These are phyloP conservation scores for Patellaria atrata DNA, from an alignment of 495 filamentous ascomycete genomes.

Conservation along the genomic window DNA sequence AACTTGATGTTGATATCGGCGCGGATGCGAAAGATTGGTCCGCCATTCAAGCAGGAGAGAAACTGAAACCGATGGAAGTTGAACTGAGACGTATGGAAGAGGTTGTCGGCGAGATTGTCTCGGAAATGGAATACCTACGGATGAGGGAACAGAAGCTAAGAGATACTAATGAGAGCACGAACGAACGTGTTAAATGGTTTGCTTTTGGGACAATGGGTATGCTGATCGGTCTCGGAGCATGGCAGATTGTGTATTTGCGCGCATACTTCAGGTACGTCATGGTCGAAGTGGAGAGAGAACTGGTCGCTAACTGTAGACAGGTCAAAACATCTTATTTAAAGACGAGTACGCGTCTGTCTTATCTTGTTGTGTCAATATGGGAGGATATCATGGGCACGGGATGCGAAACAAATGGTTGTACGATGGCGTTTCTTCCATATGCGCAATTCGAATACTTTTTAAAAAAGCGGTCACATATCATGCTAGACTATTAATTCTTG, in stretches of 20 bases:
- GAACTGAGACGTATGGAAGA: constrained; percentile 71
- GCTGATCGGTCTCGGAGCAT: constrained; percentile 76
- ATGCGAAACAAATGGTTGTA: no score
- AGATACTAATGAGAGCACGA: constrained; percentile 99
- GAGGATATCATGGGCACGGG: no score
- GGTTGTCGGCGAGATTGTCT: constrained; percentile 27
- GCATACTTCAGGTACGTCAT: constrained; percentile 75
- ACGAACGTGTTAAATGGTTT: constrained; percentile 98
- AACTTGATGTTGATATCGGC: constrained; percentile 97
- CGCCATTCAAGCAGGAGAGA: constrained; percentile 89
- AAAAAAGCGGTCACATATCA: no score
- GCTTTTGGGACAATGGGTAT: constrained; percentile 90
- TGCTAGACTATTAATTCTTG: no score
- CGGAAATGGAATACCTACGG: constrained; percentile 56
- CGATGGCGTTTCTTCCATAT: no score
- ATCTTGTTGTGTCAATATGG: no score
- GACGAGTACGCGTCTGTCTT: no score
- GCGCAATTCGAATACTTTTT: no score
- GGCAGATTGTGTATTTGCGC: constrained; percentile 95
- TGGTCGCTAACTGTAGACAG: constrained; percentile 20
- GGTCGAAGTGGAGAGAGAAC: neutral
- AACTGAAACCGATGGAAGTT: constrained; percentile 93
- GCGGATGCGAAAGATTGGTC: constrained; percentile 98
- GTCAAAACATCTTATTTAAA: constrained; percentile 77
- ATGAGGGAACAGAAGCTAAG: constrained; percentile 82